These are phyloP conservation scores for Nitzschia sp. DNA, from an alignment of 108 stramenopile genomes.

Conservation along the genomic window DNA sequence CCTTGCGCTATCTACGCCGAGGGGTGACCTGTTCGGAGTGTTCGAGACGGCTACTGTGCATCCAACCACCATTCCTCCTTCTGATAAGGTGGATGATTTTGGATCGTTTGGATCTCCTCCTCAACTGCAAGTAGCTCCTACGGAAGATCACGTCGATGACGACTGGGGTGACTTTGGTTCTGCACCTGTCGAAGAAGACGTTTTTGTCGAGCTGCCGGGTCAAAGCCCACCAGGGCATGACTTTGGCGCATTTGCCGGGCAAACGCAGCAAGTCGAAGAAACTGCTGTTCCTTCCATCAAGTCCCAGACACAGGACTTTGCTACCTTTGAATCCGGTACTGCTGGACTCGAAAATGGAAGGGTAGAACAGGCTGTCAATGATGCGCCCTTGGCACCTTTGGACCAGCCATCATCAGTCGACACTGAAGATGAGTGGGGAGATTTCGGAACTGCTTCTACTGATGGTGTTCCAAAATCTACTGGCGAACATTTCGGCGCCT, in stretches of 20 bases:
- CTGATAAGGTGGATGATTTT: neutral
- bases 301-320: too few relatives aligned
- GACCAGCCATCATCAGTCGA: neutral
- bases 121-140: neutral
- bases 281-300: too few relatives aligned
- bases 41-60: neutral
- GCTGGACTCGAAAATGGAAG: too few relatives aligned
- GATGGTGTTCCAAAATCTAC: neutral
- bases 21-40: neutral
- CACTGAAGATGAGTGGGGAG: conserved; percentile 30
- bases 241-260: neutral
- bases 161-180: conserved; percentile 37
- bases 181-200: conserved; percentile 1
- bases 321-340: too few relatives aligned
- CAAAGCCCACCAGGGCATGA: conserved; percentile 7
- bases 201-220: neutral
- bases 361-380: too few relatives aligned
- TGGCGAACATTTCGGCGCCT: too few relatives aligned
- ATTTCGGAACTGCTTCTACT: conserved; percentile 19
- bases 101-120: neutral
- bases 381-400: too few relatives aligned
- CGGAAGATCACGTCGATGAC: conserved; percentile 38
- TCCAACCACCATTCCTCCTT: neutral
- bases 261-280: neutral
- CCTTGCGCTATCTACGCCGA: neutral